These are phyloP conservation scores for Populus pruinosa DNA, from an alignment of 345 rosid genomes.

Conservation along the genomic window DNA sequence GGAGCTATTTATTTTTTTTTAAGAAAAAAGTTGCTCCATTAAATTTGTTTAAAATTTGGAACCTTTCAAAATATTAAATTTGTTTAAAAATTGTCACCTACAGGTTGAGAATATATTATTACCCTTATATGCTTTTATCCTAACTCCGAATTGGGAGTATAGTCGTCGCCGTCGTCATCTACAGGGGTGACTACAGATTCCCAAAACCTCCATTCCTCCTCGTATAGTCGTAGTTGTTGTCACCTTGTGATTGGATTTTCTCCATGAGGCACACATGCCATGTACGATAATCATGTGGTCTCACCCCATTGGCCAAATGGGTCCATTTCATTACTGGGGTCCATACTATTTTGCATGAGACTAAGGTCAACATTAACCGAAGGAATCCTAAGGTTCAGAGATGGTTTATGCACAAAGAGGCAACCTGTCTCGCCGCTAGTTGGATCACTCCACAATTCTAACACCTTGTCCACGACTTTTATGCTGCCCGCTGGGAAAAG, in stretches of 20 bases:
- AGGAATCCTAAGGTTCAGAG: not conserved
- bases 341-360: too few species aligned
- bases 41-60: too few species aligned
- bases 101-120: too few species aligned
- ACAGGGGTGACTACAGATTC: constrained; percentile 7
- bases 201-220: not conserved
- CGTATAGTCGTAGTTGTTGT: not conserved
- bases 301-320: too few species aligned
- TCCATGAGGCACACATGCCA: not conserved
- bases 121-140: too few species aligned
- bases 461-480: not conserved
- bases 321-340: not conserved
- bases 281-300: too few species aligned
- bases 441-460: not conserved
- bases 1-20: too few species aligned
- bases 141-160: constrained; percentile 4
- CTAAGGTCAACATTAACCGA: not conserved
- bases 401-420: not conserved
- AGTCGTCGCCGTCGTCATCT: not conserved
- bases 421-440: not conserved
- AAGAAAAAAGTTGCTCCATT: too few species aligned
- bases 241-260: not conserved
- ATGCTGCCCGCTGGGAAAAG: not conserved
- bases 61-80: too few species aligned
- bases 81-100: too few species aligned